Base-by-base conservation (phyloP, 768 basidiomycete genomes). In the Kondoa malvinella region DNA sequence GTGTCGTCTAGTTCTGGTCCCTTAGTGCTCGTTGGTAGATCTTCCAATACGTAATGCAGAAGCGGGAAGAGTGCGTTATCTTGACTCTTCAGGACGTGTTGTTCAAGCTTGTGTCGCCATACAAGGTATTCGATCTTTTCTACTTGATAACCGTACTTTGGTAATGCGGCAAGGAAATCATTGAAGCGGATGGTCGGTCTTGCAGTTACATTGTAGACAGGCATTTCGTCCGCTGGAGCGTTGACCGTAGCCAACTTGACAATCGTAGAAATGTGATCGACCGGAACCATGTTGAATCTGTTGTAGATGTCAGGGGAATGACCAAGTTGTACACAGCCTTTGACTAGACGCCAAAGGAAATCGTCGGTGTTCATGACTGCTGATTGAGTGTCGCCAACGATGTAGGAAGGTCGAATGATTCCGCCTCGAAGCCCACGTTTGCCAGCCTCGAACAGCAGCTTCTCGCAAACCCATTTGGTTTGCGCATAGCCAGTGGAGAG, bases 361-460 rank as follows among this genome's bases (percentile, higher is more conserved):
- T 99, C 95, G 73, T 99, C 94, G 34, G 95, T 97, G 78, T 99
- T 99, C 15, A 94, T 96, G 2, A 96, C 92, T 34, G 89, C 95
- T 17, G 86, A 85, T 68, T 78, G 77, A 14, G 92, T 89, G 77
- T 95, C 89, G 33, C 95, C 95, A 50, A 99, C 89, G 34, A 99
- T 86, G 79, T 99, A 99, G 3, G 94, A 92, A 0, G 95, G 91
- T 14, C 95, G 85, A 1, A 99, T 79, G 70, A 95, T 90, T 72
- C 88, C 85, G 0, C 91, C 91, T 4, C 80, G 80, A 69, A 97
- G 78, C 0, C 95, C 95, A 50, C 91, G 82, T 72, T 81, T 84
- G 1, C 88, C 91, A 25, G 92, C 95, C 74, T 94, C 92, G 73
- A 90, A 86, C 32, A 99, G 79, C 4, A 99, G 77, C 76, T 91